A percentile compares a stretch with the other conserved stretches of the same genome.
These are phyloP conservation scores for Uronychia binucleata DNA, from an alignment of 73 alveolate species.

Conservation along the genomic window DNA sequence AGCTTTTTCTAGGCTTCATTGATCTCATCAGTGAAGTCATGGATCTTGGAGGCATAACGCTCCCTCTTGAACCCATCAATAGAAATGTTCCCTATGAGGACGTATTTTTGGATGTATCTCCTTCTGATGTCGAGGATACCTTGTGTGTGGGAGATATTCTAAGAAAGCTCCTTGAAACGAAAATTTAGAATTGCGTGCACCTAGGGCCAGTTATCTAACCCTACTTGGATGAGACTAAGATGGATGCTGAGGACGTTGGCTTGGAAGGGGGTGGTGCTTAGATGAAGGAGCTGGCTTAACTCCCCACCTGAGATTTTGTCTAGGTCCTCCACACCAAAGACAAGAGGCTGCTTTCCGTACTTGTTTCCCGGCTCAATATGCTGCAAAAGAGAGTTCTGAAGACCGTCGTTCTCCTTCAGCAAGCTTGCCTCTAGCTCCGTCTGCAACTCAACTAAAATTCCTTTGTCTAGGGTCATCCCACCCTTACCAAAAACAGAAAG, in stretches of 20 bases:
- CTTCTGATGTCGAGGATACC: background rate
- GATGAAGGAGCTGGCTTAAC: background rate
- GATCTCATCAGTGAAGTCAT: constrained; percentile 37
- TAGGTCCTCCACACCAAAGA: background rate
- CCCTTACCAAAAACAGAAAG: no score
- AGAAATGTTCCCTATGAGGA: constrained; percentile 42
- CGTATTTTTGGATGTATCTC: constrained; percentile 37
- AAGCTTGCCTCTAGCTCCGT: background rate
- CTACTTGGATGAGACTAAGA: background rate
- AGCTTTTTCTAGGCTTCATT: constrained; percentile 16
- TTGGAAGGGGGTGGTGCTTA: background rate
- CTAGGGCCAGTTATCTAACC: background rate
- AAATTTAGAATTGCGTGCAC: background rate
- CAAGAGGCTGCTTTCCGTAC: background rate
- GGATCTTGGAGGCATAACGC: constrained; percentile 36
- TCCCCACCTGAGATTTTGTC: background rate
- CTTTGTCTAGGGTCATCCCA: background rate
- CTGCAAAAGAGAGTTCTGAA: background rate
- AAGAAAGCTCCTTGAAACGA: background rate
- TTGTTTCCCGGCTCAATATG: constrained; percentile 1
- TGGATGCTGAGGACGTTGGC: background rate
- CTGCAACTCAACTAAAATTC: background rate
- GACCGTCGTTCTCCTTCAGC: background rate
- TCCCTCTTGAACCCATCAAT: constrained; percentile 67
- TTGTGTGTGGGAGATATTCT: background rate